Percentiles rank a stretch among this genome's conserved stretches.
Evolutionary conservation across 1,284 basidiomycete species (phyloP).

Genomic region (Pascua sp.): DNA sequence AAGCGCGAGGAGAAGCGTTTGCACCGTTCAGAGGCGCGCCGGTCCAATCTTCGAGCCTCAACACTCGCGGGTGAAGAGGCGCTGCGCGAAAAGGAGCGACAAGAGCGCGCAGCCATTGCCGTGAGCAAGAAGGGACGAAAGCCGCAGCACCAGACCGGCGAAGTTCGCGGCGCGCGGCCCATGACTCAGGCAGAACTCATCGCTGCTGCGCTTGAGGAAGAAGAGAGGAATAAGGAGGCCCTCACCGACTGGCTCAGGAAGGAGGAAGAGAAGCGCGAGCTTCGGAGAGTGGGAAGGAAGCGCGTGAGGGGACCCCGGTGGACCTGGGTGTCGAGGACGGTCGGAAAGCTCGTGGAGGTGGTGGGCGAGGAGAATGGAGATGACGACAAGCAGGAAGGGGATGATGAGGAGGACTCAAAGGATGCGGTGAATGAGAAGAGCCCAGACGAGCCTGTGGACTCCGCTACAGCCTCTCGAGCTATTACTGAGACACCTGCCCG

Average conservation of each 20-base stretch:
- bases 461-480: neutral
- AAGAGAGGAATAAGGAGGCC: constrained; percentile 54
- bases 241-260: constrained; percentile 51
- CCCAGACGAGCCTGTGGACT: neutral
- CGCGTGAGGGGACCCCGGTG: constrained; percentile 52
- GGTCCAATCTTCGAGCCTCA: constrained; percentile 41
- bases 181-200: constrained; percentile 54
- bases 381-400: neutral
- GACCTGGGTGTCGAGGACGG: constrained; percentile 51
- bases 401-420: neutral
- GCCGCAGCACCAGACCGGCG: constrained; percentile 39
- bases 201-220: constrained; percentile 53
- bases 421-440: neutral
- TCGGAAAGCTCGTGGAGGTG: constrained; percentile 42
- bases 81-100: constrained; percentile 27
- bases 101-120: constrained; percentile 18
- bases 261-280: constrained; percentile 52
- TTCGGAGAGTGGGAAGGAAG: constrained; percentile 48
- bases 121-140: constrained; percentile 21
- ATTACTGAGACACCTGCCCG: neutral
- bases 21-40: constrained; percentile 32
- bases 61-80: constrained; percentile 38
- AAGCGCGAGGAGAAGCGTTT: constrained; percentile 37
- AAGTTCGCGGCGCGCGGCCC: constrained; percentile 27
- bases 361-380: constrained; percentile 10